Percentiles rank a stretch among this genome's conserved stretches.
Conservation (phyloP, 1,284 basidiomycete species). For the Somion occarium region DNA sequence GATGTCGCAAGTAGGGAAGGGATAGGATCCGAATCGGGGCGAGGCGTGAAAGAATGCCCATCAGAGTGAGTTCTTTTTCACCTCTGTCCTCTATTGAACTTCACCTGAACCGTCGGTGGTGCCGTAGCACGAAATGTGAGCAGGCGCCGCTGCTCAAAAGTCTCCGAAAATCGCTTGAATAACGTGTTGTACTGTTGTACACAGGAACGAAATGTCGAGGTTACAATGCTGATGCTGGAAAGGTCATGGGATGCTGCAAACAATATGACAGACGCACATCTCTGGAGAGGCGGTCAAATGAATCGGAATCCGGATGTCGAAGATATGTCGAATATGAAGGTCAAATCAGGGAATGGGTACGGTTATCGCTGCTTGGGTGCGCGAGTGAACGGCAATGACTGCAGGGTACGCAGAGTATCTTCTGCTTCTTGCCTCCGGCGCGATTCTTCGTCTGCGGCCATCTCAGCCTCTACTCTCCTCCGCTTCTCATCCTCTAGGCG, state of each 20-base stretch:
- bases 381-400: conserved; percentile 8
- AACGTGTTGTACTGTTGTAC: too few relatives aligned
- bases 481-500: conserved; percentile 56
- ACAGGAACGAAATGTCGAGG: too few relatives aligned
- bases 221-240: neutral
- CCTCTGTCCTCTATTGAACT: too few relatives aligned
- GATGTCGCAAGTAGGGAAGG: too few relatives aligned
- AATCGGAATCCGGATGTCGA: neutral
- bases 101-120: too few relatives aligned
- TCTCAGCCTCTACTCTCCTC: conserved; percentile 54
- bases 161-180: too few relatives aligned
- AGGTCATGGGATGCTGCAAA: neutral
- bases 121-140: too few relatives aligned
- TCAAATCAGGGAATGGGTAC: too few relatives aligned
- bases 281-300: neutral
- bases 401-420: conserved; percentile 33
- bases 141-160: too few relatives aligned
- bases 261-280: neutral
- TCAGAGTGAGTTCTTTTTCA: too few relatives aligned
- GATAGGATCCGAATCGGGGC: too few relatives aligned
- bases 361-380: neutral
- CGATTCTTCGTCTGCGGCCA: conserved; percentile 44
- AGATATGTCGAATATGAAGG: neutral
- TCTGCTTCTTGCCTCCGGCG: conserved; percentile 47
- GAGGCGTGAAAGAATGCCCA: too few relatives aligned